phyloP scores from a whole-genome alignment of 192 early-diverging fungal genomes.

The Umbelopsis vinacea region DNA sequence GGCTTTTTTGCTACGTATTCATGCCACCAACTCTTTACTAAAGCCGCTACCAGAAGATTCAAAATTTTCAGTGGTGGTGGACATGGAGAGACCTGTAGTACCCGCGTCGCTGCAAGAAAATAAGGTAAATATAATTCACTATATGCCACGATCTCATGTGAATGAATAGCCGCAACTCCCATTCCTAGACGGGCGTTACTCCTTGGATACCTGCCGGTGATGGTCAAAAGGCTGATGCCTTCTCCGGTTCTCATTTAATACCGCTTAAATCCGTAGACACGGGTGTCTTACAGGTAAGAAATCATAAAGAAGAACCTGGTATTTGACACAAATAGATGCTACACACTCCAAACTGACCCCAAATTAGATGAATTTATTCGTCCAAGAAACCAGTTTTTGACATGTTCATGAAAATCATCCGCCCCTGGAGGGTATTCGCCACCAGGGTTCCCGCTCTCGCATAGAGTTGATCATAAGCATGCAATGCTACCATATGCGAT shows the following conservation, averaged over 20 bases:
- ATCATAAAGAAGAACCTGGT: too few relatives aligned
- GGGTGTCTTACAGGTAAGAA: neutral
- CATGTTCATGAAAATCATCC: too few relatives aligned
- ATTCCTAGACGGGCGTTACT: neutral
- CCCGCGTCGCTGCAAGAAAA: neutral
- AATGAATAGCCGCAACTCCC: neutral
- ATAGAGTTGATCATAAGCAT: too few relatives aligned
- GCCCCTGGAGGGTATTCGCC: too few relatives aligned
- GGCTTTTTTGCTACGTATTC: neutral
- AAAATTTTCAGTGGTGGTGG: neutral
- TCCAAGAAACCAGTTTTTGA: neutral
- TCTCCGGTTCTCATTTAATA: neutral
- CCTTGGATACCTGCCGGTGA: slow-evolving; percentile 16
- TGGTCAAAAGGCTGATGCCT: neutral
- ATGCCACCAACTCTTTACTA: neutral
- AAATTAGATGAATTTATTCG: slow-evolving; percentile 3
- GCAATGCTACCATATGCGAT: too few relatives aligned
- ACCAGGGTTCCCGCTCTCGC: too few relatives aligned
- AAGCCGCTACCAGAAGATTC: neutral
- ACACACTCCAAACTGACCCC: too few relatives aligned
- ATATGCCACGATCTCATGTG: neutral
- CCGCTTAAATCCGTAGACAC: slow-evolving; percentile 1
- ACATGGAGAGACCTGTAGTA: neutral
- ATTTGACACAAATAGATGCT: too few relatives aligned
- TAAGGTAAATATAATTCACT: neutral